phyloP scores from a whole-genome alignment of 805 yeast species.

The Candida dajiaensis region DNA sequence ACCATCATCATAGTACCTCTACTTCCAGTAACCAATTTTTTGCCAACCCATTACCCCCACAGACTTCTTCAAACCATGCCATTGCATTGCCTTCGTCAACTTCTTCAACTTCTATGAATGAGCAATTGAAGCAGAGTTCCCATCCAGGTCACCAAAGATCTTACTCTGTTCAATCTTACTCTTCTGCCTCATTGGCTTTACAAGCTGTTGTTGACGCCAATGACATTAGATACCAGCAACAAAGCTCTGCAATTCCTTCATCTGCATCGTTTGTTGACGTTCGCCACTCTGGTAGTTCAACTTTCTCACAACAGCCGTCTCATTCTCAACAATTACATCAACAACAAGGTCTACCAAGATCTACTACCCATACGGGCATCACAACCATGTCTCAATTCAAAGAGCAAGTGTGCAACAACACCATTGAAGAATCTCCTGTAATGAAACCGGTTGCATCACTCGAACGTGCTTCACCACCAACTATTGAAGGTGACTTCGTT shows the following conservation, averaged over 20 bases:
- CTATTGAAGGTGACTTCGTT: constrained; percentile 7
- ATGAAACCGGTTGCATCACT: constrained; percentile 7
- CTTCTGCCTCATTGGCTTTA: constrained; percentile 61
- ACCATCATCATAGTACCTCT: background rate
- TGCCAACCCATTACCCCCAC: constrained; percentile 60
- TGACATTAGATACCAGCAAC: constrained; percentile 23
- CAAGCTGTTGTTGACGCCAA: constrained; percentile 73
- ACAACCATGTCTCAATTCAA: constrained; percentile 8
- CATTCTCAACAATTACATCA: constrained; percentile 7
- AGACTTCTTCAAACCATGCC: constrained; percentile 60
- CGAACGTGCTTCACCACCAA: background rate
- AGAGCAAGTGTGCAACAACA: constrained; percentile 10
- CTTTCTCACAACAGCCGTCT: constrained; percentile 8
- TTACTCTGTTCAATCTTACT: constrained; percentile 33
- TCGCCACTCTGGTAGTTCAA: constrained; percentile 10
- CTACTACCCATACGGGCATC: constrained; percentile 30
- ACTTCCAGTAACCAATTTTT: constrained; percentile 17
- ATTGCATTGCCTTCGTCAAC: constrained; percentile 40
- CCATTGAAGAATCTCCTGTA: constrained; percentile 22
- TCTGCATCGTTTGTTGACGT: constrained; percentile 19
- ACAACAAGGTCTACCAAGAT: constrained; percentile 25
- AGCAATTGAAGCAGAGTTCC: constrained; percentile 16
- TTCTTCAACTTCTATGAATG: constrained; percentile 24
- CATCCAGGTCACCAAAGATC: constrained; percentile 30
- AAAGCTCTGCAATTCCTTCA: constrained; percentile 5